Evolutionary conservation across 345 rosid genomes (phyloP).

Genomic region (Hypericum androsaemum): DNA sequence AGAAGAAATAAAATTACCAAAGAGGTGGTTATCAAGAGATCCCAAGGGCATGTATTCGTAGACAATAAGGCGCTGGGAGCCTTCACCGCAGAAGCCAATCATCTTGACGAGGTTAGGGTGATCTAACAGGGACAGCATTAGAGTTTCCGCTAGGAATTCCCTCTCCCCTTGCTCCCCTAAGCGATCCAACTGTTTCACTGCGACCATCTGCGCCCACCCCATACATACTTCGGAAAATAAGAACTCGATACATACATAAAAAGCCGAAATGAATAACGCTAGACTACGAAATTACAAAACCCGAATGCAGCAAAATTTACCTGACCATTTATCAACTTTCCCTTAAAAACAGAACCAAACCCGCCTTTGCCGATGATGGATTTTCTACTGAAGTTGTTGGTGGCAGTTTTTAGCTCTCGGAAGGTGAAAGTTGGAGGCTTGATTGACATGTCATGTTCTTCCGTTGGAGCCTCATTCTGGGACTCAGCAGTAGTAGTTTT

Average conservation of each 20-base stretch:
- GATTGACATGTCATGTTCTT: neutral
- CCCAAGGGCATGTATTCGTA: slow-evolving; percentile 3
- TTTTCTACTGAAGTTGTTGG: neutral
- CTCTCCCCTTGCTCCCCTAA: neutral
- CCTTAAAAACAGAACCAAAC: neutral
- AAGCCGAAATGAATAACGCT: too few species aligned
- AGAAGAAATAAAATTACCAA: too few species aligned
- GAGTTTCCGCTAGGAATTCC: neutral
- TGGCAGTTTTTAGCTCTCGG: slow-evolving; percentile 1
- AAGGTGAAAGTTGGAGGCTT: slow-evolving; percentile 1
- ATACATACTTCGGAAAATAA: neutral
- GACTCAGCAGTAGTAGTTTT: neutral
- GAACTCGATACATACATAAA: neutral
- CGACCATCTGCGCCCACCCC: neutral
- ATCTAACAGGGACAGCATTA: neutral
- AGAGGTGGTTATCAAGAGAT: neutral
- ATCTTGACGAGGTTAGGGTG: slow-evolving; percentile 1
- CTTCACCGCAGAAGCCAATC: slow-evolving; percentile 1
- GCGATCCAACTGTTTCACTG: neutral
- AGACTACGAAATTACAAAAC: too few species aligned
- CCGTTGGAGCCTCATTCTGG: neutral
- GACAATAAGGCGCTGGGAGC: slow-evolving; percentile 1
- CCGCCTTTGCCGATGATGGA: neutral
- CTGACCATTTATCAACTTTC: neutral
- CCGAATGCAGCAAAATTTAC: slow-evolving; percentile 1